A percentile compares a stretch with the other conserved stretches of the same genome.
Evolutionary conservation across 352 stramenopile species (phyloP).

Genomic region (Globisporangium echinulatum): DNA sequence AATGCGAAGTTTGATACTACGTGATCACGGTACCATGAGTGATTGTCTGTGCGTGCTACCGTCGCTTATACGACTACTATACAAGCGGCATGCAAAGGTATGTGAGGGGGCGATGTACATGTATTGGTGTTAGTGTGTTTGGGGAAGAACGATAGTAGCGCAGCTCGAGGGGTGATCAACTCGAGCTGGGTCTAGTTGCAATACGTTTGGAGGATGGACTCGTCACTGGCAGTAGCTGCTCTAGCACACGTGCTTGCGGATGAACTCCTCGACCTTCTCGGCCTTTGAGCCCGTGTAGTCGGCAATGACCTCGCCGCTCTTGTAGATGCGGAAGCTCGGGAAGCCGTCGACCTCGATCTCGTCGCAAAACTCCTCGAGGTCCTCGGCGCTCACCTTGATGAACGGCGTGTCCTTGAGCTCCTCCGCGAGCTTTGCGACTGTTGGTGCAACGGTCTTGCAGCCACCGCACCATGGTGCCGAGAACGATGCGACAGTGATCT

Average conservation of each 20-base stretch:
- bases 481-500: slow-evolving; percentile 43
- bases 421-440: slow-evolving; percentile 41
- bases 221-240: no score
- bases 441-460: slow-evolving; percentile 57
- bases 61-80: no score
- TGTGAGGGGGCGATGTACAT: no score
- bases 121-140: no score
- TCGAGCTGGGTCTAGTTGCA: no score
- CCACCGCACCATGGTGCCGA: slow-evolving; percentile 57
- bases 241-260: slow-evolving; percentile 35
- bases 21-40: no score
- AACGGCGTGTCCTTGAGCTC: slow-evolving; percentile 55
- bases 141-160: no score
- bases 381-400: slow-evolving; percentile 43
- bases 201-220: no score
- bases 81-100: no score
- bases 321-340: slow-evolving; percentile 75
- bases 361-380: slow-evolving; percentile 58
- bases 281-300: slow-evolving; percentile 67
- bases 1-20: no score
- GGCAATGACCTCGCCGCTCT: slow-evolving; percentile 39
- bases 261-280: slow-evolving; percentile 75
- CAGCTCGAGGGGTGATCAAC: no score
- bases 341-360: slow-evolving; percentile 73
- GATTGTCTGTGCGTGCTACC: no score